A percentile compares a stretch with the other conserved stretches of the same genome.
These are phyloP conservation scores for Allomyces javanicus DNA, from an alignment of 192 early-diverging fungal species.

Conservation along the genomic window DNA sequence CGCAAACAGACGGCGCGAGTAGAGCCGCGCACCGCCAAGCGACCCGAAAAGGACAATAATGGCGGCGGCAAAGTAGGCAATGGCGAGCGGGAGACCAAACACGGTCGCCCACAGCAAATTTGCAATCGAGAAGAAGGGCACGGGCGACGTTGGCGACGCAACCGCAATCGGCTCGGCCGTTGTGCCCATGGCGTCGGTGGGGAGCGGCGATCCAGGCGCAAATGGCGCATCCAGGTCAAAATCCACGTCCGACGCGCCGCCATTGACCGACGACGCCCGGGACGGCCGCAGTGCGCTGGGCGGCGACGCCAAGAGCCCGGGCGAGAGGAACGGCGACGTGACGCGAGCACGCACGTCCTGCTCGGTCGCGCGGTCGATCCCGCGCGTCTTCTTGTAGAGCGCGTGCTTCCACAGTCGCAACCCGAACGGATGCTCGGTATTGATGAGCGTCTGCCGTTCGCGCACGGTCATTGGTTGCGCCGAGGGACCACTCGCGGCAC, in stretches of 20 bases:
- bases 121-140: constrained; percentile 14
- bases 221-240: no score
- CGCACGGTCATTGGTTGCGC: constrained; percentile 10
- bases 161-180: no score
- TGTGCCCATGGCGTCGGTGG: no score
- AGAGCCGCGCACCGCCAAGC: constrained; percentile 31
- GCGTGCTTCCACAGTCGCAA: constrained; percentile 92
- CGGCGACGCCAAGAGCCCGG: constrained; percentile 46
- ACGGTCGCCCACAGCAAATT: constrained; percentile 73
- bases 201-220: no score
- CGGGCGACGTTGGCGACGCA: no score
- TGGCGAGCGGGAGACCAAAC: constrained; percentile 76
- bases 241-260: no score
- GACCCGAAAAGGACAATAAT: constrained; percentile 27
- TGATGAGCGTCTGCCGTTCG: constrained; percentile 43
- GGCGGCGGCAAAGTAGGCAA: constrained; percentile 40
- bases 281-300: no score
- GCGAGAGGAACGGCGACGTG: constrained; percentile 24
- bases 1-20: constrained; percentile 47
- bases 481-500: no score
- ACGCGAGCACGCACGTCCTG: constrained; percentile 49
- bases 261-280: no score
- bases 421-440: constrained; percentile 76
- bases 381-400: constrained; percentile 84
- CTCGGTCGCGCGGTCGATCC: constrained; percentile 59